Evolutionary conservation across 2,329 filamentous ascomycete species (phyloP).

Genomic region (Aspergillus glaucus): DNA sequence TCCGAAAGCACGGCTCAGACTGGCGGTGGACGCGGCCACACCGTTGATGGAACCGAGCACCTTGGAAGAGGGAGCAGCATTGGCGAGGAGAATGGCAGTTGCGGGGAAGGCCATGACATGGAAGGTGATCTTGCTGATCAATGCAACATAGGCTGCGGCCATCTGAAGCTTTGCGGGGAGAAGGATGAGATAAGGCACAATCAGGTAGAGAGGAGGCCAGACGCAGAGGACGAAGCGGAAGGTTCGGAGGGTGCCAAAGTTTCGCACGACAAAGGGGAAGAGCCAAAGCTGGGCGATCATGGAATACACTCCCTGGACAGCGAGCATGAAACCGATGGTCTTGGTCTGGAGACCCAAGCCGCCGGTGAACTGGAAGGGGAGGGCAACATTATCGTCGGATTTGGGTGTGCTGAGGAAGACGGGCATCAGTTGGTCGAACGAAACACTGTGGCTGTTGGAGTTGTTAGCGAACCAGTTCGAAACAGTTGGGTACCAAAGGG

Average conservation of each 20-base stretch:
- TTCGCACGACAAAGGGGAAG: slow-evolving; percentile 69
- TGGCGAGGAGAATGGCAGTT: slow-evolving; percentile 81
- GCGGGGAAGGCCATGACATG: slow-evolving; percentile 87
- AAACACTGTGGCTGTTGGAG: slow-evolving; percentile 76
- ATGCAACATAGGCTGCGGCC: slow-evolving; percentile 66
- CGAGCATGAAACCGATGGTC: slow-evolving; percentile 79
- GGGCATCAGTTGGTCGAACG: slow-evolving; percentile 87
- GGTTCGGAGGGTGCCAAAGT: slow-evolving; percentile 70
- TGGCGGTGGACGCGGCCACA: slow-evolving; percentile 83
- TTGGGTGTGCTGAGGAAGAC: slow-evolving; percentile 75
- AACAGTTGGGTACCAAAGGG: slow-evolving; percentile 2
- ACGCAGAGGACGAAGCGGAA: slow-evolving; percentile 75
- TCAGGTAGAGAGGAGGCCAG: slow-evolving; percentile 83
- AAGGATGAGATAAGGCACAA: slow-evolving; percentile 82
- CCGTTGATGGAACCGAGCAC: slow-evolving; percentile 91
- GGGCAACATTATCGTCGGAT: slow-evolving; percentile 44
- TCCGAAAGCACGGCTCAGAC: slow-evolving; percentile 78
- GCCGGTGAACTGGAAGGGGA: slow-evolving; percentile 84
- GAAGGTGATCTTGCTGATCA: slow-evolving; percentile 90
- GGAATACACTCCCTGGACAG: slow-evolving; percentile 82
- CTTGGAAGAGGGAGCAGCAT: slow-evolving; percentile 75
- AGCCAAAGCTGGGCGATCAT: slow-evolving; percentile 79
- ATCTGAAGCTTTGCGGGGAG: slow-evolving; percentile 67
- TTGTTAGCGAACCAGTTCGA: slow-evolving; percentile 35
- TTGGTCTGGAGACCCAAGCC: slow-evolving; percentile 80